These are phyloP conservation scores for Syncephalis plumigaleata DNA, from an alignment of 371 early-diverging fungal species.

Conservation along the genomic window DNA sequence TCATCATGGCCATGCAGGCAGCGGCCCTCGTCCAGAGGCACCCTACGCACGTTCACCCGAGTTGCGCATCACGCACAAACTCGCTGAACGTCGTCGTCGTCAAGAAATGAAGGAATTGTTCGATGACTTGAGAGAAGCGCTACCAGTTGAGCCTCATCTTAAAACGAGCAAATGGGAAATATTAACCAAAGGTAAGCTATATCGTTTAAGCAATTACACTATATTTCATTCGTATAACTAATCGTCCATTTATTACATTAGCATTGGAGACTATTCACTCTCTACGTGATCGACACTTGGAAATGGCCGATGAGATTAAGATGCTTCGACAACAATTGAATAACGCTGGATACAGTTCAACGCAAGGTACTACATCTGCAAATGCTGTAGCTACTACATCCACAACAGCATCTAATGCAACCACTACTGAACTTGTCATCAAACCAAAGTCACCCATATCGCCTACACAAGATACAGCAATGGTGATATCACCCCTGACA, in stretches of 20 bases:
- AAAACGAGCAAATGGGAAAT: constrained; percentile 81
- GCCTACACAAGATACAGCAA: too few species aligned
- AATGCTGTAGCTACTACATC: too few species aligned
- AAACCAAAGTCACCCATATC: too few species aligned
- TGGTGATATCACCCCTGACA: too few species aligned
- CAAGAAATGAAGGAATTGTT: constrained; percentile 79
- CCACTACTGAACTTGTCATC: too few species aligned
- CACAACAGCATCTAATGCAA: too few species aligned
- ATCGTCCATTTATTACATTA: constrained; percentile 1
- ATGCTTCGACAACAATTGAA: constrained; percentile 12
- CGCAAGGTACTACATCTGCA: too few species aligned
- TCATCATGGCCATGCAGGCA: neutral
- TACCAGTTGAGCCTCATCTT: constrained; percentile 53
- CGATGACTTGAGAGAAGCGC: constrained; percentile 55
- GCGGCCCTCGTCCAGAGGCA: constrained; percentile 14
- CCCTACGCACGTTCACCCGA: constrained; percentile 53
- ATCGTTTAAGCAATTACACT: neutral
- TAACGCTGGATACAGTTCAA: neutral
- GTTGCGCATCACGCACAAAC: constrained; percentile 53
- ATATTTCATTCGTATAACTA: neutral
- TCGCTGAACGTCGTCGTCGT: constrained; percentile 68
- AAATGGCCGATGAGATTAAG: constrained; percentile 24
- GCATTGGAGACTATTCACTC: constrained; percentile 29
- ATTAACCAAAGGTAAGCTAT: constrained; percentile 44
- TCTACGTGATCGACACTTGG: constrained; percentile 27